Evolutionary conservation across 371 early-diverging fungal species (phyloP).

Genomic region (Cokeromyces recurvatus): DNA sequence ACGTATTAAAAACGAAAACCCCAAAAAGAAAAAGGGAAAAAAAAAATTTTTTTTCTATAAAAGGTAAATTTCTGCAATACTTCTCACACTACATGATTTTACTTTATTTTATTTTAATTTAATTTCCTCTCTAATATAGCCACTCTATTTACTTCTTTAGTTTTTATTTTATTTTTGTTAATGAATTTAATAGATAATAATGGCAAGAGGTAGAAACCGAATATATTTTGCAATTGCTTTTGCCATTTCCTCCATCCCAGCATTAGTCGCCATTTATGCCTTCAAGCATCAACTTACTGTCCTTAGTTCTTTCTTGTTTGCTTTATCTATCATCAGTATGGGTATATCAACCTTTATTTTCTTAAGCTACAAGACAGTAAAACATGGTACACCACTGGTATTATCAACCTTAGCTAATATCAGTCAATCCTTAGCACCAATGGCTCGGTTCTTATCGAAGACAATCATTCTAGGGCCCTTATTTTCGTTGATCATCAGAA

Average conservation of each 20-base stretch:
- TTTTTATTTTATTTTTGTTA: too few species aligned
- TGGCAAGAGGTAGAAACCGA: slow-evolving; percentile 25
- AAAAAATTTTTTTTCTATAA: too few species aligned
- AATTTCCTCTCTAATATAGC: too few species aligned
- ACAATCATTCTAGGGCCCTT: slow-evolving; percentile 21
- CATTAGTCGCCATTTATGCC: slow-evolving; percentile 23
- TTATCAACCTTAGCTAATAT: slow-evolving; percentile 11
- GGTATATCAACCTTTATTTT: slow-evolving; percentile 23
- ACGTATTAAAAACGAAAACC: too few species aligned
- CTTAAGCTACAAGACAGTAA: slow-evolving; percentile 30
- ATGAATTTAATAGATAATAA: too few species aligned
- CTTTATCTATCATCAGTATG: slow-evolving; percentile 20
- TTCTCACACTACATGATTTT: too few species aligned
- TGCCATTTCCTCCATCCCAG: slow-evolving; percentile 20
- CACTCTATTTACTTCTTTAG: too few species aligned
- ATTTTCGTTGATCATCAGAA: slow-evolving; percentile 17
- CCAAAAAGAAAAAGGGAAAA: too few species aligned
- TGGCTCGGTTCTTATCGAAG: slow-evolving; percentile 17
- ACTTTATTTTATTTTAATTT: too few species aligned
- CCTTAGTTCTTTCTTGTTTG: slow-evolving; percentile 16
- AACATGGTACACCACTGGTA: slow-evolving; percentile 30
- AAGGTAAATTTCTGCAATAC: too few species aligned
- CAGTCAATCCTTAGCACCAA: slow-evolving; percentile 16
- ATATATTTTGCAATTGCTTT: slow-evolving; percentile 26
- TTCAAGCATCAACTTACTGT: slow-evolving; percentile 6